A percentile compares a stretch with the other conserved stretches of the same genome.
phyloP scores from a whole-genome alignment of 2,329 filamentous ascomycete species.

The Tothia fuscella region DNA sequence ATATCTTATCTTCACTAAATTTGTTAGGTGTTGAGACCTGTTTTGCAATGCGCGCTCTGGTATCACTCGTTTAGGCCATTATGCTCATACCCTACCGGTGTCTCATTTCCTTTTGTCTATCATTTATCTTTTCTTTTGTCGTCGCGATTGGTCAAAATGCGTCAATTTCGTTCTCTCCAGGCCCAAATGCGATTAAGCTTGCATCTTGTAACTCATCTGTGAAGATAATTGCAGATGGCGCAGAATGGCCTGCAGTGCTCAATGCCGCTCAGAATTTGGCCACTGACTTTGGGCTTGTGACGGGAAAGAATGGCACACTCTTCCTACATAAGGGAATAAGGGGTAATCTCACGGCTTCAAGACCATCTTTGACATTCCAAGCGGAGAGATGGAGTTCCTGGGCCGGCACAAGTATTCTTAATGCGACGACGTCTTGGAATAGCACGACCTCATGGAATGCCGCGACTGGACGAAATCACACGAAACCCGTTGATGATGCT shows the following conservation, averaged over 20 bases:
- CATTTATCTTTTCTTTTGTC: too few species aligned
- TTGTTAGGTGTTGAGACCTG: too few species aligned
- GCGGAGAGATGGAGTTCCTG: constrained; percentile 17
- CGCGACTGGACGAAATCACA: too few species aligned
- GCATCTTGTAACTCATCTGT: neutral
- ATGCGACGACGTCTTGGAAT: constrained; percentile 13
- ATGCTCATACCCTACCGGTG: too few species aligned
- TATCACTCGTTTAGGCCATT: too few species aligned
- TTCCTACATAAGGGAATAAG: too few species aligned
- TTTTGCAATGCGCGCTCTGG: too few species aligned
- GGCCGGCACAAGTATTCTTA: constrained; percentile 12
- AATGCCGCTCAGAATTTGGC: constrained; percentile 53
- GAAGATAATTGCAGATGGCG: neutral
- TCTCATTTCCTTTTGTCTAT: too few species aligned
- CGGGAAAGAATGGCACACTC: constrained; percentile 49
- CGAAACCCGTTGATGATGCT: neutral
- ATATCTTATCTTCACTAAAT: too few species aligned
- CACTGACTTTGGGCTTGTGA: constrained; percentile 58
- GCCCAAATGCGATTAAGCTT: neutral
- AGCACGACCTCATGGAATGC: too few species aligned
- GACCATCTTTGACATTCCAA: too few species aligned
- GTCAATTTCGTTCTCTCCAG: neutral
- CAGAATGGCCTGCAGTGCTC: neutral
- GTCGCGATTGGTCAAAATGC: neutral
- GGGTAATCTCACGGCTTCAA: too few species aligned